Conservation (phyloP, 2,329 filamentous ascomycete species). For the Drechslera avenae region DNA sequence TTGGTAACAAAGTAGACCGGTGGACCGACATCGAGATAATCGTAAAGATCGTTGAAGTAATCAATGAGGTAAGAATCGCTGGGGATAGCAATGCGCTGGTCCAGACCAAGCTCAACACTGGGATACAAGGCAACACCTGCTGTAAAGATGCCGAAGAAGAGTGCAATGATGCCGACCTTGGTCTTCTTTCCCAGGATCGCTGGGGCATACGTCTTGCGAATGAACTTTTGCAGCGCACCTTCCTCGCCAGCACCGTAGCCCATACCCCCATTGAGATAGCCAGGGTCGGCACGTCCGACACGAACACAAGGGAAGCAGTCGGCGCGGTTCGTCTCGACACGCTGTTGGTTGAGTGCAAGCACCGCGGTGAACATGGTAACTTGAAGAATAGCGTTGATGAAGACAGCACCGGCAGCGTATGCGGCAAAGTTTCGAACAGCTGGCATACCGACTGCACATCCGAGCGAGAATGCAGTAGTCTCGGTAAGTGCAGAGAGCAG, state of each 20-base stretch:
- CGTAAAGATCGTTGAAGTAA: slow-evolving; percentile 95
- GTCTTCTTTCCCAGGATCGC: slow-evolving; percentile 77
- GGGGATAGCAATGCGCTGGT: slow-evolving; percentile 93
- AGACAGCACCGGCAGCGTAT: slow-evolving; percentile 92
- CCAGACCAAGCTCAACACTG: slow-evolving; percentile 81
- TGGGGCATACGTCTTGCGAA: slow-evolving; percentile 88
- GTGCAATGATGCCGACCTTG: slow-evolving; percentile 74
- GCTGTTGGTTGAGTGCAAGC: slow-evolving; percentile 84
- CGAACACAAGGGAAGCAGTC: slow-evolving; percentile 92
- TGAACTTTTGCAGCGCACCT: slow-evolving; percentile 81
- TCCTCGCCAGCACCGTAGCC: slow-evolving; percentile 81
- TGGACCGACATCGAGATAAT: slow-evolving; percentile 87
- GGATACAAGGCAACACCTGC: slow-evolving; percentile 85
- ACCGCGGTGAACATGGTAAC: slow-evolving; percentile 97
- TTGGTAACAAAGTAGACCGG: slow-evolving; percentile 95
- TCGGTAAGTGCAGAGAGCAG: slow-evolving; percentile 94
- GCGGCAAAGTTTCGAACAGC: slow-evolving; percentile 96
- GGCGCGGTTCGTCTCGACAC: slow-evolving; percentile 85
- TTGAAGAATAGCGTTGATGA: slow-evolving; percentile 96
- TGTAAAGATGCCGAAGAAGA: slow-evolving; percentile 88
- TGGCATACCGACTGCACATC: slow-evolving; percentile 95
- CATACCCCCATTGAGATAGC: slow-evolving; percentile 66
- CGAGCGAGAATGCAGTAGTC: slow-evolving; percentile 89
- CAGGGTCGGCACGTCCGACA: slow-evolving; percentile 73
- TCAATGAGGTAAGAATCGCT: slow-evolving; percentile 92